Base-by-base conservation (phyloP, 192 early-diverging fungal species). In the Backusella macrospora region DNA sequence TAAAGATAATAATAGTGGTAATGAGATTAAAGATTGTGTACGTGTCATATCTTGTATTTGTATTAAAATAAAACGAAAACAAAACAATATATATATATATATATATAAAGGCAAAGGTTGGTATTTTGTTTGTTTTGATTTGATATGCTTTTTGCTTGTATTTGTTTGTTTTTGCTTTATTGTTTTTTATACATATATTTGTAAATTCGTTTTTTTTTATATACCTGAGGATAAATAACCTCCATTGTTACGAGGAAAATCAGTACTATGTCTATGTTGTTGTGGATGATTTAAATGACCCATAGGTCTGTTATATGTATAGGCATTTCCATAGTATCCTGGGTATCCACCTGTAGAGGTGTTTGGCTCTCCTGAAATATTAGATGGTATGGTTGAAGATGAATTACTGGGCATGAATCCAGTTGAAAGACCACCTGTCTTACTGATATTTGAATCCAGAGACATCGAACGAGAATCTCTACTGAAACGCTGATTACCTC, bases 391-490 rank as follows among this genome's bases (percentile, higher is more conserved):
- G 18, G 18, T n/a, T 21, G 65, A 38, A 16, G n/a, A 18, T 21
- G 37, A 13, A n/a, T n/a, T 40, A 42, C 38, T 21, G 3, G 65
- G 10, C 9, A 12, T 5, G 26, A 59, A 59, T 23, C 52, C 52
- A 9, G 21, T 59, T 59, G 52, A 23, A 59, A 59, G 18, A 12
- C 21, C 52, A 26, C 21, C 21, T 0, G 7, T 26, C 26, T 59
- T 59, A 12, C 44, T 44, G 4, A 9, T 47, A 45, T 68, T 68
- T 15, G 67, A 68, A 34, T 68, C 67, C 14, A 68, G 42, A 12
- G 67, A 68, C 67, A 68, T 68, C 14, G 39, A 43, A 15, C 67
- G 67, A 46, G 42, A 68, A 2, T 68, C 67, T 46, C 67, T 43
- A 29, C 26, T 68, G 26, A 47, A 68, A 0, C 67, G 38, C 7